Percentiles rank a stretch among this genome's conserved stretches.
Conservation (phyloP, 106 monocot species). For the Allium sativum region DNA sequence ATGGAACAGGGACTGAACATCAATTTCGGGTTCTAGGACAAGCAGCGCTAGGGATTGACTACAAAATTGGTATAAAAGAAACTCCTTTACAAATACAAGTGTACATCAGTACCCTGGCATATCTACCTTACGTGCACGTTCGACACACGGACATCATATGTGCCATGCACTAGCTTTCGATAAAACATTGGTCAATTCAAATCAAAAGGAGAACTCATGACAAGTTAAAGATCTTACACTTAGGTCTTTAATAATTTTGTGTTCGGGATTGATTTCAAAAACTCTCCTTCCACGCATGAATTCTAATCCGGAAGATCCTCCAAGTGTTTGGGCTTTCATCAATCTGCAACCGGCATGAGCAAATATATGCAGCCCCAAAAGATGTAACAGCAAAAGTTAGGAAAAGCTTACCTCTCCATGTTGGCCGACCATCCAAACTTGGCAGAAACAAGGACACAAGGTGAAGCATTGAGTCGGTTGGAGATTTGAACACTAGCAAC, state of each 20-base stretch:
- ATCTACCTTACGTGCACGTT: no score
- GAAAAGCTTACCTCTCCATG: slow-evolving; percentile 69
- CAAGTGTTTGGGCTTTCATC: slow-evolving; percentile 86
- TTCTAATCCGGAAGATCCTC: slow-evolving; percentile 63
- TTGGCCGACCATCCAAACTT: slow-evolving; percentile 99
- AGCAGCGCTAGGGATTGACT: no score
- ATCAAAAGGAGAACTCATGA: no score
- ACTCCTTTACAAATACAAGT: no score
- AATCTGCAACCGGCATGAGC: slow-evolving; percentile 32
- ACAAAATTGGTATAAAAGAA: no score
- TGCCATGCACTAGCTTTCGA: no score
- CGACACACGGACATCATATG: no score
- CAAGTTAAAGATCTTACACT: slow-evolving; percentile 38
- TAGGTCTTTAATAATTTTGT: slow-evolving; percentile 74
- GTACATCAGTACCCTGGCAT: no score
- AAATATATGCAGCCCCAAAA: background rate
- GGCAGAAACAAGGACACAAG: slow-evolving; percentile 90
- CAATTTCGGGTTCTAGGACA: no score
- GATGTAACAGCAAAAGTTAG: background rate
- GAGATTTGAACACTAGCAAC: slow-evolving; percentile 90
- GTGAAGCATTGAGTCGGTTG: slow-evolving; percentile 78
- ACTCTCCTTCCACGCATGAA: slow-evolving; percentile 92
- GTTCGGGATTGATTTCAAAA: slow-evolving; percentile 93
- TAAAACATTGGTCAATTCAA: no score
- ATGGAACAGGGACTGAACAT: no score